These are phyloP conservation scores for Daucus carota DNA, from an alignment of 129 eudicot genomes.

Conservation along the genomic window DH1_v3.0 NC_030384.2:46197501-46198000, in stretches of 20 bases:
- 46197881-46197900: slow-evolving; percentile 95
- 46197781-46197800: slow-evolving; percentile 91
- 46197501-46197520: not conserved
- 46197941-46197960: not conserved
- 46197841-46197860: slow-evolving; percentile 81
- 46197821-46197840: slow-evolving; percentile 76
- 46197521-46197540: not conserved
- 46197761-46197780: slow-evolving; percentile 97
- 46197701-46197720: not conserved
- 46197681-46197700: not conserved
- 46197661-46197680: not conserved
- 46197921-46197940: slow-evolving; percentile 1
- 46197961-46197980: not conserved
- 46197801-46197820: slow-evolving; percentile 89
- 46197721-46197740: slow-evolving; percentile 83
- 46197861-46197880: slow-evolving; percentile 80
- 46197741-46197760: slow-evolving; percentile 76
- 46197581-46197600: slow-evolving; percentile 89
- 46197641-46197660: slow-evolving; percentile 35
- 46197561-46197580: slow-evolving; percentile 94
- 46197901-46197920: slow-evolving; percentile 61
- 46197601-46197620: slow-evolving; percentile 82
- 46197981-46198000: not conserved
- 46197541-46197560: slow-evolving; percentile 12
- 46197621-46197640: slow-evolving; percentile 72